These are phyloP conservation scores for Groenewaldozyma auringiensis DNA, from an alignment of 1,139 yeast species.

Conservation along the genomic window DNA sequence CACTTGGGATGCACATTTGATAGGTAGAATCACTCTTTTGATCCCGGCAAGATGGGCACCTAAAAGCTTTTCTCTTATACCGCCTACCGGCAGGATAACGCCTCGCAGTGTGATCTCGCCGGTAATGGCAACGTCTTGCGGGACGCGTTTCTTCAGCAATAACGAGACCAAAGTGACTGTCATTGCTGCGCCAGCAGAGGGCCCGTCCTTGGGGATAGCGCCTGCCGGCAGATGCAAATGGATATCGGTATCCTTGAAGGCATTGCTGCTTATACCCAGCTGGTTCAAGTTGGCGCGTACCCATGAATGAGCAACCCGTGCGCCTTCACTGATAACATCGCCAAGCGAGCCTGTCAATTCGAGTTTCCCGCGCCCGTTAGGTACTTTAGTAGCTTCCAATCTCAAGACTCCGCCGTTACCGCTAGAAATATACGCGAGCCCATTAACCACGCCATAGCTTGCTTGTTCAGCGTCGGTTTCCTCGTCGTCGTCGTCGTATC, in stretches of 20 bases:
- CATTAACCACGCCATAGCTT: constrained; percentile 63
- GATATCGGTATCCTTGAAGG: constrained; percentile 48
- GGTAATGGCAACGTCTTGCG: constrained; percentile 75
- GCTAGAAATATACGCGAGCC: constrained; percentile 78
- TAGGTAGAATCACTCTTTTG: constrained; percentile 58
- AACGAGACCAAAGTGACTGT: constrained; percentile 71
- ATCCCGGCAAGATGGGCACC: constrained; percentile 76
- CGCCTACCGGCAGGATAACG: constrained; percentile 82
- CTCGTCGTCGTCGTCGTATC: constrained; percentile 32
- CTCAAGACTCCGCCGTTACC: constrained; percentile 81
- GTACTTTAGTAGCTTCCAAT: constrained; percentile 71
- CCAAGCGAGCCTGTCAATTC: constrained; percentile 79
- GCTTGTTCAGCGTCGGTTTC: constrained; percentile 30
- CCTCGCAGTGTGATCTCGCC: constrained; percentile 90
- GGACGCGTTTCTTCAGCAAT: constrained; percentile 59
- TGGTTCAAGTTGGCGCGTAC: constrained; percentile 53
- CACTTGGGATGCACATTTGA: constrained; percentile 62
- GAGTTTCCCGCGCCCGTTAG: constrained; percentile 41
- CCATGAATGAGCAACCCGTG: constrained; percentile 69
- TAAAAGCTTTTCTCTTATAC: constrained; percentile 72
- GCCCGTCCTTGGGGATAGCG: constrained; percentile 84
- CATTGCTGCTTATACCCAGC: constrained; percentile 27
- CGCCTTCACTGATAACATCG: constrained; percentile 74
- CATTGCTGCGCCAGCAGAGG: constrained; percentile 90
- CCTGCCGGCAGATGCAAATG: constrained; percentile 91